Base-by-base conservation (phyloP, 2,329 filamentous ascomycete species). In the Colletotrichum phormii region DNA sequence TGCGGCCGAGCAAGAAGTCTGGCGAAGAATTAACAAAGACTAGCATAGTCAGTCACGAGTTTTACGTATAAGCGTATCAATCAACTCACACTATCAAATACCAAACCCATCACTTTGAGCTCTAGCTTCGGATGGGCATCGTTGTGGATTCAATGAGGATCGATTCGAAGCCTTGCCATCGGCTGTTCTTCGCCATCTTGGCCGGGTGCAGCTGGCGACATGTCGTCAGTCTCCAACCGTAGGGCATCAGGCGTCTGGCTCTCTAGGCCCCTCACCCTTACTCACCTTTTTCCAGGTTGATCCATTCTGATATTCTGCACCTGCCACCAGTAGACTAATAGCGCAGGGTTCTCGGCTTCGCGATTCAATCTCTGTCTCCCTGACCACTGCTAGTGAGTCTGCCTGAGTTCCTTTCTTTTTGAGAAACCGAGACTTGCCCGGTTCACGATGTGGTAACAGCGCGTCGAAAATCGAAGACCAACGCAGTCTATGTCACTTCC, bases 1-100 rank as follows among this genome's bases (percentile, higher is more conserved):
- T 9, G 88, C 86, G 15, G 89, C 89, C 15, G 90, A 92, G 82
- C 84, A 82, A 63, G 89, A 91, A 80, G 86, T 92, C 29, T 92
- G 90, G 90, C 88, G 86, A 81, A 87, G 86, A 78, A 89, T 92
- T 78, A 91, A 90, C 81, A 90, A 89, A 81, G 84, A 88, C 60
- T 87, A 84, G 77, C 74, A 53, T 18, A 33, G 57, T n/a, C 46
- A 49, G 42, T 51, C 22, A n/a, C 13, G 24, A 37, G 53, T 49
- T 18, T 53, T 49, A 18, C 46, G 22, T 51, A n/a, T 42, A 31
- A 69, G 46, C 35, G 18, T 59, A 49, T n/a, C 13, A 58, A 59
- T 49, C 67, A 31, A 49, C 53, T 33, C 24, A 37, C 5, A 18
- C 61, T 65, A 18, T 62, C 22, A 31, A 49, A 46, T 26, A 64